Evolutionary conservation across 2,329 filamentous ascomycete genomes (phyloP), one percentile per base, ranked within the genome.

Genomic region (Ceratocystis ficicola): DNA sequence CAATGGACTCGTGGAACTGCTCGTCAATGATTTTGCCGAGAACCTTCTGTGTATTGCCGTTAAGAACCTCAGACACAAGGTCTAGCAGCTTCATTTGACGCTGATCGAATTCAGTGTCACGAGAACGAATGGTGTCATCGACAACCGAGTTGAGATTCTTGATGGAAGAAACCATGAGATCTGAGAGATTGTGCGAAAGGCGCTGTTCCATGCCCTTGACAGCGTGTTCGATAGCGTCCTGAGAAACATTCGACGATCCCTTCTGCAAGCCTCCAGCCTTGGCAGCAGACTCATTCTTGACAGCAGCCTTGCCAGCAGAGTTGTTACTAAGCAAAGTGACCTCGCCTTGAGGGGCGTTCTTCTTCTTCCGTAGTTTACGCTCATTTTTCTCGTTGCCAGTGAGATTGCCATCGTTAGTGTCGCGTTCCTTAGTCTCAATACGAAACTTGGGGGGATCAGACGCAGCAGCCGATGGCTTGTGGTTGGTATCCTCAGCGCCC

Each of bases 11-110:
- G 68, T 89, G 83, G 69, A 96, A 89, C 73, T 88, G 88, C 61
- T 85, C 81, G 60, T 84, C 83, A 63, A 96, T 86, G 70, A 95
- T 89, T 68, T 85, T 86, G 68, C 85, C 81, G 46, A 96, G 81
- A 25, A 89, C 89, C 71, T 88, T 86, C 74, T 86, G 81, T 22
- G 83, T 85, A 72, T 85, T 86, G 68, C 81, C 79, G 69, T 83
- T 84, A 61, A 87, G 77, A 44, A 85, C 82, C 44, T 81, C 77
- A 3, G 82, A 83, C 46, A 85, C 81, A 73, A 82, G 78, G 68
- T 83, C 79, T 52, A 85, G 76, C 20, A 85, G 75, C 70, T 80
- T 79, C 20, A 79, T 74, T 71, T 83, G 81, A 67, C 80, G 80
- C 69, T 77, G 74, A 67, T 79, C 78, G 70, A 83, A 83, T 67